phyloP scores from a whole-genome alignment of 352 stramenopile genomes.

The Pythium periplocum region DNA sequence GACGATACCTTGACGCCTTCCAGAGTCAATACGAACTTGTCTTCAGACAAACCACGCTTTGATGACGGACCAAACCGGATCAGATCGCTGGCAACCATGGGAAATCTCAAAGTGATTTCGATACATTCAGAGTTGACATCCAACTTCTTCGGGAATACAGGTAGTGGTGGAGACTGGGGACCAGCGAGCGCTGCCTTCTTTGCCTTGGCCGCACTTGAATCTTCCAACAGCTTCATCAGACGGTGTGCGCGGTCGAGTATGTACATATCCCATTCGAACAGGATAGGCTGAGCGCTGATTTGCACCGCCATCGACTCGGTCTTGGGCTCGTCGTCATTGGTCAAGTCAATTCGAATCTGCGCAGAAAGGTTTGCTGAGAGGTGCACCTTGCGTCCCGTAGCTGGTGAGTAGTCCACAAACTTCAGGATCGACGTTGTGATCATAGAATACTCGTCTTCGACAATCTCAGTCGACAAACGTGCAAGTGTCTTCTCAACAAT shows the following conservation, averaged over 20 bases:
- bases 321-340: conserved; percentile 22
- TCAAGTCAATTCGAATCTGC: conserved; percentile 61
- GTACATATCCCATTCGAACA: conserved; percentile 87
- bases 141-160: conserved; percentile 39
- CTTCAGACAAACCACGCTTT: conserved; percentile 77
- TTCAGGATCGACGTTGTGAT: conserved; percentile 52
- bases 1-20: conserved; percentile 53
- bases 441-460: conserved; percentile 54
- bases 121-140: conserved; percentile 72
- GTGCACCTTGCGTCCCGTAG: conserved; percentile 51
- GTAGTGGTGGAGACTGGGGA: not conserved
- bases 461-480: conserved; percentile 67
- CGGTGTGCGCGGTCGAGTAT: conserved; percentile 72
- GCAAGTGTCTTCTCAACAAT: conserved; percentile 72
- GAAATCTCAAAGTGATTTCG: conserved; percentile 71
- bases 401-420: conserved; percentile 58
- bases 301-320: conserved; percentile 43
- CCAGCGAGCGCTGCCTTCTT: conserved; percentile 13
- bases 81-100: conserved; percentile 78
- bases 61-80: conserved; percentile 78
- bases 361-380: conserved; percentile 62
- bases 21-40: conserved; percentile 67
- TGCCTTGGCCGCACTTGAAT: conserved; percentile 27
- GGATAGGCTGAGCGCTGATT: conserved; percentile 65
- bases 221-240: conserved; percentile 68